These are phyloP conservation scores for Paspalum notatum DNA, from an alignment of 176 grass and related monocot species.

Conservation along the genomic window DNA sequence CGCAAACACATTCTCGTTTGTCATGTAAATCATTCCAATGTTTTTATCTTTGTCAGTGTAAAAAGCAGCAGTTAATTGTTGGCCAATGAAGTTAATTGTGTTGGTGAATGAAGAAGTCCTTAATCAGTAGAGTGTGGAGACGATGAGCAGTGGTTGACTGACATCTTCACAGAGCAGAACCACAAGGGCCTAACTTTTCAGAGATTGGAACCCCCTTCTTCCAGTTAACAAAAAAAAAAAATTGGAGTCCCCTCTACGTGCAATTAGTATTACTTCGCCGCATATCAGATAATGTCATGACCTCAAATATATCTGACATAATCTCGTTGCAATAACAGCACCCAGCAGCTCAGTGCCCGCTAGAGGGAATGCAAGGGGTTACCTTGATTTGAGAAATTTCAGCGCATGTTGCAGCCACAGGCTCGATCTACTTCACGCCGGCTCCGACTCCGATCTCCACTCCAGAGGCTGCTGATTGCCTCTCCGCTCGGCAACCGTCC, in stretches of 20 bases:
- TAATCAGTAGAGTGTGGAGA: neutral
- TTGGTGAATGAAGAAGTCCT: neutral
- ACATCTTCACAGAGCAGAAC: neutral
- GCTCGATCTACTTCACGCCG: too few relatives aligned
- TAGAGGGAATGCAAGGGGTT: neutral
- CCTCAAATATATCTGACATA: neutral
- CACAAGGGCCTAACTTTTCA: neutral
- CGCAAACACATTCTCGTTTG: conserved; percentile 37
- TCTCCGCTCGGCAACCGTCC: neutral
- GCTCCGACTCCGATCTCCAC: too few relatives aligned
- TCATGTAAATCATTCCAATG: conserved; percentile 41
- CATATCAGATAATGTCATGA: too few relatives aligned
- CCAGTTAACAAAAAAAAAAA: neutral
- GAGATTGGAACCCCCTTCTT: neutral
- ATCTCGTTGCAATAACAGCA: neutral
- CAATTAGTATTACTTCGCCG: neutral
- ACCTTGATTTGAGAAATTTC: neutral
- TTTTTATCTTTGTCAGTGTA: conserved; percentile 24
- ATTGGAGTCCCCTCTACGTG: neutral
- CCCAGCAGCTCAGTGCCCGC: neutral
- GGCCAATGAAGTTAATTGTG: neutral
- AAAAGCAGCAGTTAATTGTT: neutral
- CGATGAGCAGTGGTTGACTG: neutral
- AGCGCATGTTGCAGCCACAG: too few relatives aligned
- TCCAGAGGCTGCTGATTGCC: neutral